Percentiles rank a stretch among this genome's conserved stretches.
These are phyloP conservation scores for Sequoia sempervirens DNA, from an alignment of 75 land plant species.

Conservation along the genomic window DNA sequence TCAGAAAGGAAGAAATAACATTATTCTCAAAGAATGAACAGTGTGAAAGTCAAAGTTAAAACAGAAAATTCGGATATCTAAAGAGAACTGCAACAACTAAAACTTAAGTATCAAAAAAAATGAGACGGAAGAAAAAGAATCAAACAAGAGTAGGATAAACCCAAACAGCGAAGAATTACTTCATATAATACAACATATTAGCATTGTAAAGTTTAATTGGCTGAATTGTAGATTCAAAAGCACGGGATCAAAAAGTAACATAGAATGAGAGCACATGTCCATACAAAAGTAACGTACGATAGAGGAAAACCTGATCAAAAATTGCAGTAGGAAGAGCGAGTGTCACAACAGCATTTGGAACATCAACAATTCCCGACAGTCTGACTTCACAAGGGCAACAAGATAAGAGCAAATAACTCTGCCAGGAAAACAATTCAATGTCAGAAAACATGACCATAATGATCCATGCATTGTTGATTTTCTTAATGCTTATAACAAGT, in stretches of 20 bases:
- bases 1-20: background rate
- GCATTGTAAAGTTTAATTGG: background rate
- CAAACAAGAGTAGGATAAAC: background rate
- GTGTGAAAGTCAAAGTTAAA: no score
- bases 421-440: background rate
- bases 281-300: background rate
- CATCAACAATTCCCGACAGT: slow-evolving; percentile 43
- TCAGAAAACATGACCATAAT: background rate
- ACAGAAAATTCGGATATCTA: no score
- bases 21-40: background rate
- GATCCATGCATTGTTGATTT: background rate
- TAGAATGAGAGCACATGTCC: background rate
- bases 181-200: background rate
- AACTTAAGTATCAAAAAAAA: background rate
- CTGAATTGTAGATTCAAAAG: background rate
- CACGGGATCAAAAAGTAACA: background rate
- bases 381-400: slow-evolving; percentile 45
- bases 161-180: background rate
- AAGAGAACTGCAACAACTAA: background rate
- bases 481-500: background rate
- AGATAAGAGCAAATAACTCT: slow-evolving; percentile 37
- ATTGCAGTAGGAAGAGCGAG: slow-evolving; percentile 31
- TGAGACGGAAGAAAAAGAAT: background rate
- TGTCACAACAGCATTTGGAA: slow-evolving; percentile 36
- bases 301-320: slow-evolving; percentile 33